Conservation (phyloP, 441 rosid genomes). For the Cnidoscolus chayamansa region DNA sequence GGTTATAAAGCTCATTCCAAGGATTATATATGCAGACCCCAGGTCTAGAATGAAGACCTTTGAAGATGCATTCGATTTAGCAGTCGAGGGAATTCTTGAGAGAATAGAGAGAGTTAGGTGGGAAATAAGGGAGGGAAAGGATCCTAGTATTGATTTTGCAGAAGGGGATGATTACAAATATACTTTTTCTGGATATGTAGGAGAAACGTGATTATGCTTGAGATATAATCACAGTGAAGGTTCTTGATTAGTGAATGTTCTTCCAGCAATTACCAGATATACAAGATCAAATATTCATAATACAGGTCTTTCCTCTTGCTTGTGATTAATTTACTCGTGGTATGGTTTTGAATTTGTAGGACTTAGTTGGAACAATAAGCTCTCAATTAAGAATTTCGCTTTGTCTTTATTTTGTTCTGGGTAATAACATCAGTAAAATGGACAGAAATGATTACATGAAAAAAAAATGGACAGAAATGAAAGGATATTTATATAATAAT, state of each 20-base stretch:
- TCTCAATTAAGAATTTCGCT: too few relatives aligned
- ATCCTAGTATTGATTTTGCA: constrained; percentile 56
- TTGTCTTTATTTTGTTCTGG: too few relatives aligned
- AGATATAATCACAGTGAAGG: too few relatives aligned
- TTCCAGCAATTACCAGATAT: constrained; percentile 9
- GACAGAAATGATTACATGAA: too few relatives aligned
- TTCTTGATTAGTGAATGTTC: neutral
- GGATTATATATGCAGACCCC: constrained; percentile 60
- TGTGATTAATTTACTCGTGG: too few relatives aligned
- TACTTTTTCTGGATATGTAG: constrained; percentile 56
- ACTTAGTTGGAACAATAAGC: too few relatives aligned
- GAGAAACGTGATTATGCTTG: constrained; percentile 26
- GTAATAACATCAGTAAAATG: too few relatives aligned
- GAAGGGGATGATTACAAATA: constrained; percentile 60
- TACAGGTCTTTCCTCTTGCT: too few relatives aligned
- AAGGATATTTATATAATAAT: too few relatives aligned
- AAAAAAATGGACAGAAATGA: too few relatives aligned
- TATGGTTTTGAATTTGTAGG: too few relatives aligned
- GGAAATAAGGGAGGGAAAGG: constrained; percentile 45
- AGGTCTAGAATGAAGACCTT: constrained; percentile 30
- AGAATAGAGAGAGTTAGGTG: constrained; percentile 52
- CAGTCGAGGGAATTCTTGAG: constrained; percentile 62
- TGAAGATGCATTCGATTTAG: constrained; percentile 80
- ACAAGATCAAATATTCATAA: neutral
- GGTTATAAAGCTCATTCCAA: constrained; percentile 60